phyloP scores from a whole-genome alignment of 164 flowering plant species.

The Chimonanthus salicifolius region DNA sequence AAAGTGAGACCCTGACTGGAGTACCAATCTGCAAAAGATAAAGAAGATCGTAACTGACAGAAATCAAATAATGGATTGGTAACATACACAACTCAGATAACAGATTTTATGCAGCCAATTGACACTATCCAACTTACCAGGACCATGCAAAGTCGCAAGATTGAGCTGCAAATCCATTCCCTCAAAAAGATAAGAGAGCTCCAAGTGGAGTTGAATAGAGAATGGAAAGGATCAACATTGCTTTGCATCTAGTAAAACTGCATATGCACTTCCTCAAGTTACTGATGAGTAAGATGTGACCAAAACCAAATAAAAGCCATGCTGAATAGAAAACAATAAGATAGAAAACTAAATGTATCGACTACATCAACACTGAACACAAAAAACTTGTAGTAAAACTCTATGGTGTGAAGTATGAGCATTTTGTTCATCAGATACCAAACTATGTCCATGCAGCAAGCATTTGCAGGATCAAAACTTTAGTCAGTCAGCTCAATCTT shows the following conservation, averaged over 20 bases:
- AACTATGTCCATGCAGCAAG: no score
- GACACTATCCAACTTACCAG: constrained; percentile 17
- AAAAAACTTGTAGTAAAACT: no score
- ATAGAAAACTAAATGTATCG: no score
- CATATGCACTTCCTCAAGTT: constrained; percentile 13
- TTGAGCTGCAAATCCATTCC: constrained; percentile 25
- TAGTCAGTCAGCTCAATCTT: no score
- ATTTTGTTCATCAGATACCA: no score
- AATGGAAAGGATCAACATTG: constrained; percentile 14
- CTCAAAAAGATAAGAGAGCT: constrained; percentile 17
- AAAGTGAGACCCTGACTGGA: constrained; percentile 11
- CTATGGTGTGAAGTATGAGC: no score
- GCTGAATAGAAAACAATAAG: no score
- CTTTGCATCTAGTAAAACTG: constrained; percentile 17
- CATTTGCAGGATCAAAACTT: no score
- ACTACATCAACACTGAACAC: no score
- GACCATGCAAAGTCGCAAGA: constrained; percentile 12
- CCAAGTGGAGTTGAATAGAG: constrained; percentile 12
- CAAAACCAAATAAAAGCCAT: neutral
- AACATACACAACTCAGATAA: neutral
- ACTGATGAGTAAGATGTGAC: constrained; percentile 4
- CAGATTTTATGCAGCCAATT: neutral
- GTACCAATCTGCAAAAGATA: constrained; percentile 19
- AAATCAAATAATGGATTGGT: neutral
- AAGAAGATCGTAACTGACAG: constrained; percentile 4